Base-by-base conservation (phyloP, 2,329 filamentous ascomycete genomes). In the Pseudogymnoascus sp. region DNA sequence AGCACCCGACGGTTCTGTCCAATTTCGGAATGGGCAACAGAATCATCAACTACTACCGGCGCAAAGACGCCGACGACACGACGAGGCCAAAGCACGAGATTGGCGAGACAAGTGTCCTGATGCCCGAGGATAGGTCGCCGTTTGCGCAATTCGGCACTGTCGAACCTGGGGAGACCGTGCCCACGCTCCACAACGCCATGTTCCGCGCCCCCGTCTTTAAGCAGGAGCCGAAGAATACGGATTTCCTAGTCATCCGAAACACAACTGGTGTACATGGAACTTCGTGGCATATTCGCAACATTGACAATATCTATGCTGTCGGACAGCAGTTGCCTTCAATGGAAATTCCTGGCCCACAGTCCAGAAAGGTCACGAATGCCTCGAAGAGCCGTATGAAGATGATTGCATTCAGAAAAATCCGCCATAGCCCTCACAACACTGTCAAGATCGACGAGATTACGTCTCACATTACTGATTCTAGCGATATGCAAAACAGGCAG, bases 11-110 rank as follows among this genome's bases (percentile, higher is more conserved):
- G 8, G 91, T 96, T 63, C 78, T 99, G 64, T 97, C 93, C 43
- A 97, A 96, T 71, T 96, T 97, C 69, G 94, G 93, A 66, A 99
- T 99, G 94, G 92, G 92, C 59, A 96, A 88, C 72, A 89, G 91
- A 60, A 83, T 99, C 62, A 91, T 97, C 78, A 97, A 99, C 74
- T 99, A 97, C 74, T 97, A 97, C 72, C 89, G 91, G 38, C 86
- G 92, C 62, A 91, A 91, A 69, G 89, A 91, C 71, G 83, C 83
- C 39, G 79, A 81, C 41, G 82, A 82, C 35, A 65, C 68, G 30
- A 72, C 73, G 6, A 68, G 77, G 74, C 81, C 63, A 7, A 69
- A 71, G 57, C 79, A 81, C 50, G 91, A 96, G 3, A 82, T 99
- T 64, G 94, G 94, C 62, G 94, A 99, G 75, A 89, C 90, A 2